These are phyloP conservation scores for Plenodomus tracheiphilus DNA, from an alignment of 2,329 filamentous ascomycete genomes.

Conservation along the genomic window DNA sequence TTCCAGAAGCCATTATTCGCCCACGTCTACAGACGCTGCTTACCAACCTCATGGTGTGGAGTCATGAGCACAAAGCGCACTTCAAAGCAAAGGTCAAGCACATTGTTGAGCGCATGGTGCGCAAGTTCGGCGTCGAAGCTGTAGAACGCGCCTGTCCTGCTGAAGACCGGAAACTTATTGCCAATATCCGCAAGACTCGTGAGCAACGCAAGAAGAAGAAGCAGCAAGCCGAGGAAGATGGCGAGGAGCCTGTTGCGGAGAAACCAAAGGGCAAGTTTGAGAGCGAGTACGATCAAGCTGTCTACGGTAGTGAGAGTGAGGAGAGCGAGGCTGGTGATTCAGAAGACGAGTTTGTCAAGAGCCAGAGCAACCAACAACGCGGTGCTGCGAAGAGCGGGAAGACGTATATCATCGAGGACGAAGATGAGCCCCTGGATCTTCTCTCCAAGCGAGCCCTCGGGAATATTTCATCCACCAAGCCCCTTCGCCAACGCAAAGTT, in stretches of 20 bases:
- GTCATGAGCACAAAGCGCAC: constrained; percentile 96
- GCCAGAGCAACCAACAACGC: constrained; percentile 29
- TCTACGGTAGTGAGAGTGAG: constrained; percentile 71
- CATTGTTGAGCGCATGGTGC: constrained; percentile 91
- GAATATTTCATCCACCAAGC: constrained; percentile 90
- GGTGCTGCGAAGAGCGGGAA: constrained; percentile 55
- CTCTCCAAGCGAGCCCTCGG: constrained; percentile 86
- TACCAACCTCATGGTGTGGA: constrained; percentile 92
- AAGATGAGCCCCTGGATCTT: constrained; percentile 92
- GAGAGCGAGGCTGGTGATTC: constrained; percentile 54
- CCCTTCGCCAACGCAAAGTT: constrained; percentile 64
- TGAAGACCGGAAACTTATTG: constrained; percentile 83
- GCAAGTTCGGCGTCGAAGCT: constrained; percentile 81
- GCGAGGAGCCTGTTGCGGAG: constrained; percentile 45
- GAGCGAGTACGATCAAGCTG: constrained; percentile 93
- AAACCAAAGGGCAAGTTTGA: constrained; percentile 69
- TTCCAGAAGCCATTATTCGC: constrained; percentile 78
- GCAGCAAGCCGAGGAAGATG: constrained; percentile 64
- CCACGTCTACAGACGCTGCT: constrained; percentile 77
- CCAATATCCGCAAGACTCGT: constrained; percentile 93
- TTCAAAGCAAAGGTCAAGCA: constrained; percentile 98
- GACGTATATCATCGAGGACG: constrained; percentile 90
- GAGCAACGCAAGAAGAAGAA: constrained; percentile 91
- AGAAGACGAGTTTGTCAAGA: constrained; percentile 43
- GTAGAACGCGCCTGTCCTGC: constrained; percentile 83